Conservation (phyloP, 331 rosid species). For the Saraca asoca region DNA sequence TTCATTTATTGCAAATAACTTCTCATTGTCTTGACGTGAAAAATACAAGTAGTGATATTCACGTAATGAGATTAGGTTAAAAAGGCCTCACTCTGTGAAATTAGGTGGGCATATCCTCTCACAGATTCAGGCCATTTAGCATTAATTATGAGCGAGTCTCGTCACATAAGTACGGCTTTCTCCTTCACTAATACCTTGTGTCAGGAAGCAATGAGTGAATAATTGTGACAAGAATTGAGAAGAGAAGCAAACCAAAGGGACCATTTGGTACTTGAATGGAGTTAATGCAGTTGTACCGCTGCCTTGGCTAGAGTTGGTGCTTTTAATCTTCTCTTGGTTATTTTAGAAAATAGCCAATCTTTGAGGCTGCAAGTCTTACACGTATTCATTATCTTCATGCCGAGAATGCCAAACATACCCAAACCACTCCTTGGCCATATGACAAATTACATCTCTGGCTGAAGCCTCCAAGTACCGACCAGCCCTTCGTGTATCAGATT, state of each 20-base stretch:
- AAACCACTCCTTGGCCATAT: conserved; percentile 20
- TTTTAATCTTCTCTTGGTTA: conserved; percentile 2
- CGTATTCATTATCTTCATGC: neutral
- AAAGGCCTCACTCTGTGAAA: too few species aligned
- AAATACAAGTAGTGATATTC: too few species aligned
- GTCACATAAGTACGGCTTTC: too few species aligned
- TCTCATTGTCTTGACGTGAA: too few species aligned
- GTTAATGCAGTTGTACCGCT: conserved; percentile 20
- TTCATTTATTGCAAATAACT: too few species aligned
- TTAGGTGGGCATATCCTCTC: too few species aligned
- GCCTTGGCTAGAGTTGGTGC: conserved; percentile 17
- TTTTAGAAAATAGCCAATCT: neutral
- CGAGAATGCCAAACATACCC: conserved; percentile 24
- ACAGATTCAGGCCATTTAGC: too few species aligned
- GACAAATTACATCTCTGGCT: neutral
- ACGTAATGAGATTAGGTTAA: too few species aligned
- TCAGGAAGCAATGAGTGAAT: neutral
- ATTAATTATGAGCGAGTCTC: too few species aligned
- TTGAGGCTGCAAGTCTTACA: conserved; percentile 37
- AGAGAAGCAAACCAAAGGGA: conserved; percentile 15
- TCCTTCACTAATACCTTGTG: too few species aligned
- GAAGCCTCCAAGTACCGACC: conserved; percentile 15
- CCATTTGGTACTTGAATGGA: conserved; percentile 22
- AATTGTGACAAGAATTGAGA: neutral
- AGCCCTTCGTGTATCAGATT: neutral